These are phyloP conservation scores for Centrapalus pauciflorus DNA, from an alignment of 129 eudicot genomes.

Conservation along the genomic window DNA sequence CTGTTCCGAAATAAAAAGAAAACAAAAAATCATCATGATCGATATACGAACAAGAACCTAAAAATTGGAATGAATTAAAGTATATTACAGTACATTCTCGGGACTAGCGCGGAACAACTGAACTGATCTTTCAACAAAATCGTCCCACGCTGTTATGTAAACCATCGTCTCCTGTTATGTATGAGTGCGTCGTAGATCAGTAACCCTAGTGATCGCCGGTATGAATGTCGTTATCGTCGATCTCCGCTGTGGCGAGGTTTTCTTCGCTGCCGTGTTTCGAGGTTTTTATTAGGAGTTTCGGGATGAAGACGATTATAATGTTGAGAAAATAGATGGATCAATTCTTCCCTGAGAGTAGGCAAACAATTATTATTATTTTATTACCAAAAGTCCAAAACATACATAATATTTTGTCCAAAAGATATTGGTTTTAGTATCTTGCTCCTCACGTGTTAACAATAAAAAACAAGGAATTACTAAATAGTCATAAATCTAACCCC, in stretches of 20 bases:
- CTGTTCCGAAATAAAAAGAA: conserved; percentile 25
- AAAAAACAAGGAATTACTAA: no score
- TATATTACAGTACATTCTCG: conserved; percentile 35
- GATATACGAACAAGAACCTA: not conserved
- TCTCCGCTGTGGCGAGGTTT: not conserved
- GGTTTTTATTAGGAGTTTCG: not conserved
- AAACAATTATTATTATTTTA: no score
- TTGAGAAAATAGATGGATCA: no score
- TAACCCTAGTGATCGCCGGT: not conserved
- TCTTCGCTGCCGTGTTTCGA: not conserved
- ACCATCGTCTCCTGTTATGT: not conserved
- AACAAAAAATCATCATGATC: not conserved
- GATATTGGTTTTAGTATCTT: no score
- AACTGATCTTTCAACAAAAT: conserved; percentile 72
- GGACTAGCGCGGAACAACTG: conserved; percentile 77
- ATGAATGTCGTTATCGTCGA: not conserved
- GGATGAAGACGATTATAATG: no score
- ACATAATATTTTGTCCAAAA: not conserved
- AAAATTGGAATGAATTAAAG: not conserved
- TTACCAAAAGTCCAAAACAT: not conserved
- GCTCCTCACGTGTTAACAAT: no score
- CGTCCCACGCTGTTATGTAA: conserved; percentile 77
- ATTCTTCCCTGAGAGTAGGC: no score
- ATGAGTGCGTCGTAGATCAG: not conserved
- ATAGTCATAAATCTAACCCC: no score